Evolutionary conservation across 1,139 yeast genomes (phyloP).

Genomic region (Taphrina deformans): DNA sequence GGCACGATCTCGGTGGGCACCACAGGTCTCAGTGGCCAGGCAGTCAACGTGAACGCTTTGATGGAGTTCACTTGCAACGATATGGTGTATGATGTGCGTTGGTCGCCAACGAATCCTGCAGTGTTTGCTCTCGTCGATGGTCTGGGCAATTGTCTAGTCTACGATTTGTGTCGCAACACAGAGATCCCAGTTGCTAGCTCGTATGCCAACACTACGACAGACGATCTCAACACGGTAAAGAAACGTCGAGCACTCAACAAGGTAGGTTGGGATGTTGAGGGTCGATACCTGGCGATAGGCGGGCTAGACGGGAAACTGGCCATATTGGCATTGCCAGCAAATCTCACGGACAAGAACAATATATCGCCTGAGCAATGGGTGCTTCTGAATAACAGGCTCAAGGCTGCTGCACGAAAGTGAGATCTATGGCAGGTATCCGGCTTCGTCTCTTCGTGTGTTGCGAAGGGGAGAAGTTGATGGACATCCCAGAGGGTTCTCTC

Average conservation of each 20-base stretch:
- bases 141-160: slow-evolving; percentile 53
- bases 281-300: slow-evolving; percentile 45
- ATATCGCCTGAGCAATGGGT: not conserved
- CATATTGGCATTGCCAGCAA: slow-evolving; percentile 42
- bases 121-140: slow-evolving; percentile 57
- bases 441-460: no score
- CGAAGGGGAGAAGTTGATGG: no score
- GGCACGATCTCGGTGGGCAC: not conserved
- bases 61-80: slow-evolving; percentile 48
- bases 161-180: slow-evolving; percentile 54
- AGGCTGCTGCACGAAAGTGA: slow-evolving; percentile 1
- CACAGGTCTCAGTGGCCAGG: not conserved
- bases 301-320: slow-evolving; percentile 47
- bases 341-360: not conserved
- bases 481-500: no score
- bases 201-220: not conserved
- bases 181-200: slow-evolving; percentile 42
- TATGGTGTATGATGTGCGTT: slow-evolving; percentile 50
- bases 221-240: slow-evolving; percentile 37
- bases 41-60: slow-evolving; percentile 29
- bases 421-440: no score
- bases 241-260: slow-evolving; percentile 39
- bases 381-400: not conserved
- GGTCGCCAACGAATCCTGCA: slow-evolving; percentile 50
- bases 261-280: slow-evolving; percentile 43